Evolutionary conservation across 1,284 basidiomycete genomes (phyloP), one percentile per base, ranked within the genome.

Genomic region (Binderoboletus segoi): DNA sequence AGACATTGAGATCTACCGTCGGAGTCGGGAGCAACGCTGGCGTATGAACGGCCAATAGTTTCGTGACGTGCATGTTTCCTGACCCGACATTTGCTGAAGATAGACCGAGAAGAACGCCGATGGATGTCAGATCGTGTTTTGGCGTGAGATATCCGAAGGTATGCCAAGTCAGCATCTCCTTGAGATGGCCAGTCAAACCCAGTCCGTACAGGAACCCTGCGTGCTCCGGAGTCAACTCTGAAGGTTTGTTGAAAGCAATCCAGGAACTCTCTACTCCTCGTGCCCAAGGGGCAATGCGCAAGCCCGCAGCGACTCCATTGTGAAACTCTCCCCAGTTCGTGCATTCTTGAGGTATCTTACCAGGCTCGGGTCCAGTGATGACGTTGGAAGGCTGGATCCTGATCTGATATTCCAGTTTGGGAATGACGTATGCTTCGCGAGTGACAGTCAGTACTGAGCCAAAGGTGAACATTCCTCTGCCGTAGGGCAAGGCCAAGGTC

Each of bases 321-420:
- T 99, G 96, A 73, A 99, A 99, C 59, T 95, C 91, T 18, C 94
- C 94, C 97, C 96, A 99, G 55, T 83, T 85, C 11, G 86, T 74
- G 38, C 86, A 87, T 43, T 96, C 95, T 4, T 71, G 63, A 6
- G 82, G 77, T 54, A 91, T 82, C 69, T 86, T 89, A 40, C 85
- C 85, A 26, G 74, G 63, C 59, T 92, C 89, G 0, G 88, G 83
- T 3, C 79, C 70, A 38, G 91, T 79, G 11, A 80, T 76, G 32
- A 86, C 71, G 62, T 89, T 89, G 60, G 86, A 75, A 28, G 89
- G 85, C 54, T 90, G 83, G 18, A 95, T 73, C 45, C 88, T 85
- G 63, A 94, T 82, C 8, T 84, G 77, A 61, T 88, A 89, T 65
- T 96, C 91, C 59, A 96, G 81, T 65, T 89, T 88, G 1, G 93